Evolutionary conservation across 1,139 yeast genomes (phyloP).

Genomic region (Kodamaea arcana): DNA sequence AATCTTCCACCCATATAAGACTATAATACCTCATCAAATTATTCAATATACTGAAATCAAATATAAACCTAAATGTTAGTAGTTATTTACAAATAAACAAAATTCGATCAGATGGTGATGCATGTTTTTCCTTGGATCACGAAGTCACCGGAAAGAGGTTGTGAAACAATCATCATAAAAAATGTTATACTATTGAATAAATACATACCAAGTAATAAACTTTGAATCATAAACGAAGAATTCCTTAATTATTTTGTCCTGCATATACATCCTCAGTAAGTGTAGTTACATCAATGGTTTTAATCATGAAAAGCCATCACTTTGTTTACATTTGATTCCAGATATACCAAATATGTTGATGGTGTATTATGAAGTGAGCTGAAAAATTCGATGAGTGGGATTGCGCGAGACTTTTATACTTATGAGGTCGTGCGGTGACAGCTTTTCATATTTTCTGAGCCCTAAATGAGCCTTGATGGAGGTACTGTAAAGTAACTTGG

Average conservation of each 20-base stretch:
- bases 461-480: too few species aligned
- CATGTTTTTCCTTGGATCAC: constrained; percentile 70
- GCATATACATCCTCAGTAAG: constrained; percentile 62
- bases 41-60: constrained; percentile 8
- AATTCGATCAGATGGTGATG: constrained; percentile 79
- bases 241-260: constrained; percentile 56
- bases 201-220: constrained; percentile 7
- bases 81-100: neutral
- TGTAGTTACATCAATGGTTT: constrained; percentile 13
- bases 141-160: constrained; percentile 60
- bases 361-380: constrained; percentile 1
- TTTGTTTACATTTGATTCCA: constrained; percentile 3
- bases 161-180: constrained; percentile 41
- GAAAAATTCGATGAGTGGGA: constrained; percentile 1
- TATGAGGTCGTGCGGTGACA: constrained; percentile 11
- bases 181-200: too few species aligned
- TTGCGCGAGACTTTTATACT: constrained; percentile 2
- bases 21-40: constrained; percentile 4
- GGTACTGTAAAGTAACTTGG: too few species aligned
- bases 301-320: constrained; percentile 10
- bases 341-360: constrained; percentile 8
- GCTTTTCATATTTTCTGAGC: constrained; percentile 1
- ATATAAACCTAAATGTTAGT: constrained; percentile 6
- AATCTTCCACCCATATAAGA: too few species aligned
- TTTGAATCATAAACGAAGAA: constrained; percentile 57